Conservation (phyloP, 805 yeast species). For the Lipomyces japonicus region DNA sequence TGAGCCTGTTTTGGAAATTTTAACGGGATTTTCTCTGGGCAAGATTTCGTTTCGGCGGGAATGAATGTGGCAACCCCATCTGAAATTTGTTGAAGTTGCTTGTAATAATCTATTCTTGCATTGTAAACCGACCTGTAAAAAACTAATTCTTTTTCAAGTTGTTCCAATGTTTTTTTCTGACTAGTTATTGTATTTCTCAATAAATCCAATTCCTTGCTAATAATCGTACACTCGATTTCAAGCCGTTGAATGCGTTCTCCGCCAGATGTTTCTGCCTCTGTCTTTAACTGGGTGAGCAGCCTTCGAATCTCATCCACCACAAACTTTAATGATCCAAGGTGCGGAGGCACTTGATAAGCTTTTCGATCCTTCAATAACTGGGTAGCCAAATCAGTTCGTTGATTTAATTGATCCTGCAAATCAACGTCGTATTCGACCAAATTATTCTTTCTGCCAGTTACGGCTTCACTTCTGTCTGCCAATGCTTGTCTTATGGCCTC, state of each 20-base stretch:
- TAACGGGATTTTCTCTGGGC: too few species aligned
- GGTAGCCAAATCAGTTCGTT: slow-evolving; percentile 29
- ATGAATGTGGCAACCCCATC: slow-evolving; percentile 66
- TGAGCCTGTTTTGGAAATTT: slow-evolving; percentile 30
- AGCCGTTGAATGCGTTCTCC: slow-evolving; percentile 14
- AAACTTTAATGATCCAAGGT: slow-evolving; percentile 20
- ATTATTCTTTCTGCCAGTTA: slow-evolving; percentile 38
- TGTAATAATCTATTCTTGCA: slow-evolving; percentile 74
- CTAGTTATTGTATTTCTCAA: slow-evolving; percentile 29
- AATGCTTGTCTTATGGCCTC: slow-evolving; percentile 39
- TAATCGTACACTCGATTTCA: slow-evolving; percentile 14
- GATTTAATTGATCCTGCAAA: slow-evolving; percentile 21
- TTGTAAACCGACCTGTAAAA: slow-evolving; percentile 65
- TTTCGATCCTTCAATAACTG: slow-evolving; percentile 30
- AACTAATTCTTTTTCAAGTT: slow-evolving; percentile 48
- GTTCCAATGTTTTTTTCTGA: slow-evolving; percentile 44
- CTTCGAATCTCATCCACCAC: slow-evolving; percentile 19
- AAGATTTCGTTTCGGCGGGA: slow-evolving; percentile 27
- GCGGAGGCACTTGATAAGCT: slow-evolving; percentile 17
- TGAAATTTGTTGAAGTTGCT: slow-evolving; percentile 78
- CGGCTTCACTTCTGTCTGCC: slow-evolving; percentile 42
- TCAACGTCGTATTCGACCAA: slow-evolving; percentile 26
- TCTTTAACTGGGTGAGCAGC: slow-evolving; percentile 10
- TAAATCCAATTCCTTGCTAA: slow-evolving; percentile 3
- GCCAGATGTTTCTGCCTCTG: slow-evolving; percentile 19